Conservation (phyloP, 352 stramenopile genomes). For the Phytophthora nicotianae region DNA sequence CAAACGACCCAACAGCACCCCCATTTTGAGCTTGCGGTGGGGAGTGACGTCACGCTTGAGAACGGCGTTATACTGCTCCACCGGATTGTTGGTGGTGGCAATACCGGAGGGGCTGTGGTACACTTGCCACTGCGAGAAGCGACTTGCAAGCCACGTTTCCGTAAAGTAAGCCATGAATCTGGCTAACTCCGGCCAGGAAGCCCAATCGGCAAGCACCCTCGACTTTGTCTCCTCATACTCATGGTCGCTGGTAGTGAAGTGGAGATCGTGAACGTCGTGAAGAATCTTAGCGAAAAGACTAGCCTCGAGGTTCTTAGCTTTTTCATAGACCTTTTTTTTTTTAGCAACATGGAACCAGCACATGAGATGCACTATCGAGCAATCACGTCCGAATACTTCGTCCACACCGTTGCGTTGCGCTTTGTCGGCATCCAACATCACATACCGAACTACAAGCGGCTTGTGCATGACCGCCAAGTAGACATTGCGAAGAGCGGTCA, state of each 20-base stretch:
- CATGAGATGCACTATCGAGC: no score
- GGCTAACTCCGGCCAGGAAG: background rate
- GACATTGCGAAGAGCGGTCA: background rate
- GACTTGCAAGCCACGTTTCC: no score
- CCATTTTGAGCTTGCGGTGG: conserved; percentile 13
- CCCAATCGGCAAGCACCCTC: background rate
- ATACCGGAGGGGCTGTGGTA: conserved; percentile 11
- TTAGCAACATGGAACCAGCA: no score
- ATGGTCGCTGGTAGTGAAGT: conserved; percentile 1
- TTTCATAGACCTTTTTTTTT: no score
- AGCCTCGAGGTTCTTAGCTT: background rate
- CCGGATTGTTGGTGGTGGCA: conserved; percentile 3
- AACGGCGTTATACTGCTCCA: conserved; percentile 9
- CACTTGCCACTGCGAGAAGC: background rate
- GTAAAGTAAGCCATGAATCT: conserved; percentile 3
- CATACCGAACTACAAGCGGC: conserved; percentile 19
- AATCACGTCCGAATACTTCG: no score
- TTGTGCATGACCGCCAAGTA: conserved; percentile 4
- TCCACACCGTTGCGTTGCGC: no score
- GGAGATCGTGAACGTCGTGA: conserved; percentile 9
- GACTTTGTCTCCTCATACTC: background rate
- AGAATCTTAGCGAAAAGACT: background rate
- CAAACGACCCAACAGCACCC: background rate
- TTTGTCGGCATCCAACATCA: no score
- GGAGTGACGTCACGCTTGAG: conserved; percentile 10